Conservation (phyloP, 768 basidiomycete genomes). For the Calocera cornea region DNA sequence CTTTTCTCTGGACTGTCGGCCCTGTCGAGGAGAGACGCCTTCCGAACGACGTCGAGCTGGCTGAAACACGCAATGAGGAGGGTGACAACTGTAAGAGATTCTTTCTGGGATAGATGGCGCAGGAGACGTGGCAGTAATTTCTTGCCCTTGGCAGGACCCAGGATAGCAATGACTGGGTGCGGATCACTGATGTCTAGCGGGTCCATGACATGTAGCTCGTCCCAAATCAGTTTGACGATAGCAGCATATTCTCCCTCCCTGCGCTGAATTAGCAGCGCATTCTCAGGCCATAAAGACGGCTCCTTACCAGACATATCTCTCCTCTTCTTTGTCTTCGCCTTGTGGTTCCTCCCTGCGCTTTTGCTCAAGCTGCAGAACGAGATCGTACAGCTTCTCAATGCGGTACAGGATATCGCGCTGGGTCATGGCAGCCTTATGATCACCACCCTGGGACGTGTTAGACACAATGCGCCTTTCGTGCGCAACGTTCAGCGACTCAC, state of each 20-base stretch:
- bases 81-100: conserved; percentile 77
- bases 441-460: conserved; percentile 9
- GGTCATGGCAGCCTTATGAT: conserved; percentile 39
- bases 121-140: conserved; percentile 77
- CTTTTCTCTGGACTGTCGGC: conserved; percentile 47
- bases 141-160: conserved; percentile 84
- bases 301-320: conserved; percentile 4
- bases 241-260: conserved; percentile 34
- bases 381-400: conserved; percentile 75
- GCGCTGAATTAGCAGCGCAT: not conserved
- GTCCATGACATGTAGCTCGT: conserved; percentile 67
- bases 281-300: not conserved
- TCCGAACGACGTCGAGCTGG: conserved; percentile 79
- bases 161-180: conserved; percentile 90
- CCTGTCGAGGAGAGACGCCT: conserved; percentile 59
- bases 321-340: conserved; percentile 40
- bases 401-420: conserved; percentile 63
- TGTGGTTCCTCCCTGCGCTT: conserved; percentile 62
- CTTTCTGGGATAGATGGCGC: conserved; percentile 62
- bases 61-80: conserved; percentile 88
- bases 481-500: not conserved
- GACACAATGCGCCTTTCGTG: conserved; percentile 34
- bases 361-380: conserved; percentile 74
- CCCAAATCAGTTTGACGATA: conserved; percentile 63
- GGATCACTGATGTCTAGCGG: conserved; percentile 90